Conservation (phyloP, 306 rosid genomes). For the Glycine tomentella region DNA sequence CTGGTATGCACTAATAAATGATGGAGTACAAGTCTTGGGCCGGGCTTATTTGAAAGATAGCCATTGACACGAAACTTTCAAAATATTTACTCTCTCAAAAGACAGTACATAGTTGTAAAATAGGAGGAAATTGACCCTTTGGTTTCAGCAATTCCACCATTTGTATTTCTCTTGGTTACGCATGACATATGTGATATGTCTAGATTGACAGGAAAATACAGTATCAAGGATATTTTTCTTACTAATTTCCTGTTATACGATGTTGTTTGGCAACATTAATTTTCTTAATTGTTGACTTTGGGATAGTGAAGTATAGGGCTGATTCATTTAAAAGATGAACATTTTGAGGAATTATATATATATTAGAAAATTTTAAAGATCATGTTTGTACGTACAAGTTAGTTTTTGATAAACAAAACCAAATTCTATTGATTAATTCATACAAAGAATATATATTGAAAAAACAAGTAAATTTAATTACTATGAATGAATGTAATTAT, state of each 20-base stretch:
- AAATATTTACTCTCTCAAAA: neutral
- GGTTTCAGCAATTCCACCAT: neutral
- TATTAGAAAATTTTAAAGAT: too few relatives aligned
- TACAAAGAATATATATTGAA: too few relatives aligned
- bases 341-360: too few relatives aligned
- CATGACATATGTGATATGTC: too few relatives aligned
- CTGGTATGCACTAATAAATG: neutral
- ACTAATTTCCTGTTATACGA: neutral
- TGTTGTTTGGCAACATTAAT: neutral
- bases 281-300: slow-evolving; percentile 14
- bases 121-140: neutral
- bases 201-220: too few relatives aligned
- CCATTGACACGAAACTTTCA: neutral
- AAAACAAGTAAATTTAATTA: too few relatives aligned
- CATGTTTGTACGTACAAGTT: too few relatives aligned
- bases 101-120: neutral
- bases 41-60: neutral
- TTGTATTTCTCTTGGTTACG: neutral
- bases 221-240: neutral
- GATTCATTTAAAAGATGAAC: too few relatives aligned
- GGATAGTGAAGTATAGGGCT: neutral
- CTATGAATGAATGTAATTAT: too few relatives aligned
- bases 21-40: neutral
- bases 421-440: too few relatives aligned
- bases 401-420: too few relatives aligned